A percentile compares a stretch with the other conserved stretches of the same genome.
Evolutionary conservation across 352 stramenopile species (phyloP).

Genomic region (Phytopythium oedochilum): DNA sequence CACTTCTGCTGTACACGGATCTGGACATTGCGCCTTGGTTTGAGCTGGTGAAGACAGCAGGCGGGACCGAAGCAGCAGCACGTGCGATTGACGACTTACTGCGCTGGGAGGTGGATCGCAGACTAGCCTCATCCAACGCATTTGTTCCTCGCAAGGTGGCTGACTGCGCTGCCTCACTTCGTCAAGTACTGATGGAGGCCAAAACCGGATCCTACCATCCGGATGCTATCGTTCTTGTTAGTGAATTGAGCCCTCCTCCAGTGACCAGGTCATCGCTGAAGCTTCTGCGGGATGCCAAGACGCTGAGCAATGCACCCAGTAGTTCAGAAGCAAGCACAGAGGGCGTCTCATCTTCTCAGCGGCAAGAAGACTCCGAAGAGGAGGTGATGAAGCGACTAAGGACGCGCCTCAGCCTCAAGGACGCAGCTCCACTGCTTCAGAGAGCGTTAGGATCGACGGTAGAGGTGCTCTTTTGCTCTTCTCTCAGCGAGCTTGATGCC

Average conservation of each 20-base stretch:
- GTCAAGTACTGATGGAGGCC: constrained; percentile 14
- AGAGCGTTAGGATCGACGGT: constrained; percentile 15
- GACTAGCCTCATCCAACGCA: constrained; percentile 35
- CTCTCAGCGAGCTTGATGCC: constrained; percentile 15
- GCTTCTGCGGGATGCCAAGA: constrained; percentile 15
- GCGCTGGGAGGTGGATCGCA: constrained; percentile 36
- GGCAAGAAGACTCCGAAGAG: neutral
- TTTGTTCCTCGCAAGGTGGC: constrained; percentile 38
- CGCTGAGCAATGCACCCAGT: neutral
- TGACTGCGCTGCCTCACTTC: constrained; percentile 17
- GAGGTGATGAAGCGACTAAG: constrained; percentile 12
- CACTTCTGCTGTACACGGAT: constrained; percentile 53
- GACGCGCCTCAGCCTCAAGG: constrained; percentile 24
- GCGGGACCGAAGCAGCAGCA: neutral
- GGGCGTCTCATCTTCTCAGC: neutral
- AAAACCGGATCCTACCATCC: neutral
- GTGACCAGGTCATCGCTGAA: constrained; percentile 41
- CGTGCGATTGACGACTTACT: constrained; percentile 9
- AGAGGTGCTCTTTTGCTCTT: constrained; percentile 28
- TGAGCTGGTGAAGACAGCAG: constrained; percentile 23
- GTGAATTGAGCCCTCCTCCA: constrained; percentile 40
- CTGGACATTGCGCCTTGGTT: constrained; percentile 73
- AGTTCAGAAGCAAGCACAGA: neutral
- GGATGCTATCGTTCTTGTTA: constrained; percentile 42
- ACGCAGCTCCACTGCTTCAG: constrained; percentile 27